Base-by-base conservation (phyloP, 2,329 filamentous ascomycete species). In the Trichoderma polysporum region DNA sequence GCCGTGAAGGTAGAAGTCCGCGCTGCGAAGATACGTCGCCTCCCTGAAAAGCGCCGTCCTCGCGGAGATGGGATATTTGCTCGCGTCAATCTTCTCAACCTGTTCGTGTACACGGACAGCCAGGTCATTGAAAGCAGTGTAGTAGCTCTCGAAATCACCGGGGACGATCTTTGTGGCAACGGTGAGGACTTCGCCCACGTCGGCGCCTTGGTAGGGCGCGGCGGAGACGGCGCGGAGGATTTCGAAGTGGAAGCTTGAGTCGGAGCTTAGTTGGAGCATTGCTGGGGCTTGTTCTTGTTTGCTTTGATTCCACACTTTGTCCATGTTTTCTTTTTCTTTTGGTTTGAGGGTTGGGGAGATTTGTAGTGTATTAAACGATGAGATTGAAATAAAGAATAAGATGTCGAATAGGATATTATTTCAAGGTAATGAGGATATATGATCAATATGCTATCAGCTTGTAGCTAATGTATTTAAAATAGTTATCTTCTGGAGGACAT, bases 1-100 rank as follows among this genome's bases (percentile, higher is more conserved):
- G 13, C 74, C 76, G 61, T 80, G 77, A 15, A 82, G 73, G 70
- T 75, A 83, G 72, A 82, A 82, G 61, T 79, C 78, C 10, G 82
- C 77, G 1, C 69, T 50, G 19, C 81, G 77, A 69, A 77, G 82
- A 72, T 83, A 83, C 1, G 74, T 76, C 2, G 81, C 73, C 0
- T 80, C 77, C 10, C 75, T 76, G 72, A 83, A 82, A 41, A 69
- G 73, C 22, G 73, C 70, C 0, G 68, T 68, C 1, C 74, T 68
- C 1, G 72, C 74, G 1, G 71, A 75, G 1, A 75, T 66, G n/a
- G 70, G 70, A 45, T 70, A 66, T n/a, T 68, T 70, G 13, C 35
- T 50, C 9, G 41, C 29, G 22, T 69, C 64, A 15, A 73, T 66
- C 22, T 45, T 35, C 53, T 60, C 17, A 3, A 70, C 71, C 13